Percentiles rank a stretch among this genome's conserved stretches.
Conservation (phyloP, 202 grass and related monocot genomes). For the Cymbopogon flexuosus region DNA sequence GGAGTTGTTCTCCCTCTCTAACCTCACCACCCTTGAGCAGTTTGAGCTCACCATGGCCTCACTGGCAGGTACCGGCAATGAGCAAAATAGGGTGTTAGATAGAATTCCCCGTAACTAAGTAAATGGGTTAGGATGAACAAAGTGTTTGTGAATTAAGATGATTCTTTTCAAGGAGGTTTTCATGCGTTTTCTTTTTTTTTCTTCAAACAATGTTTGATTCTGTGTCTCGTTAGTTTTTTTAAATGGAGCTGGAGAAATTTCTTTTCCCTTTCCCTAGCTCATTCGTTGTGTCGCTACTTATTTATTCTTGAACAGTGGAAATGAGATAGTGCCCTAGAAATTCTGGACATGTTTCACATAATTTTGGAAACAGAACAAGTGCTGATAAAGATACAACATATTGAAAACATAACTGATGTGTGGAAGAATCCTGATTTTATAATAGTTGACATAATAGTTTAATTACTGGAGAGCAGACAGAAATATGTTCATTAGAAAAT, state of each 20-base stretch:
- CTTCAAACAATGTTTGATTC: background rate
- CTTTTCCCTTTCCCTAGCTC: background rate
- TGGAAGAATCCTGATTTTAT: no score
- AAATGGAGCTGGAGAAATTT: background rate
- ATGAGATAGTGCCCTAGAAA: background rate
- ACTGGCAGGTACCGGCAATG: slow-evolving; percentile 6
- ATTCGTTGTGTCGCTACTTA: background rate
- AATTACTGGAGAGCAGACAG: no score
- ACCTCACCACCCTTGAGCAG: slow-evolving; percentile 43
- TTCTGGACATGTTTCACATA: background rate
- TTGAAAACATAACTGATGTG: no score
- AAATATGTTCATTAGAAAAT: no score
- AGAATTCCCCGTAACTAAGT: slow-evolving; percentile 1
- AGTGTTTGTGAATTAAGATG: slow-evolving; percentile 3
- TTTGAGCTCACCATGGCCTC: slow-evolving; percentile 55
- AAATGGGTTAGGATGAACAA: background rate
- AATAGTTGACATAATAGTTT: no score
- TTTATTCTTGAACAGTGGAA: background rate
- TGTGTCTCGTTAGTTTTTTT: background rate
- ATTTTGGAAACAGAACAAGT: background rate
- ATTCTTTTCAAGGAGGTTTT: background rate
- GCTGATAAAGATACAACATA: no score
- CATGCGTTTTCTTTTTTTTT: background rate
- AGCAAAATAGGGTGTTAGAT: background rate
- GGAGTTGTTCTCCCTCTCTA: slow-evolving; percentile 56